Base-by-base conservation (phyloP, 2,329 filamentous ascomycete genomes). In the Fusarium globosum region DNA sequence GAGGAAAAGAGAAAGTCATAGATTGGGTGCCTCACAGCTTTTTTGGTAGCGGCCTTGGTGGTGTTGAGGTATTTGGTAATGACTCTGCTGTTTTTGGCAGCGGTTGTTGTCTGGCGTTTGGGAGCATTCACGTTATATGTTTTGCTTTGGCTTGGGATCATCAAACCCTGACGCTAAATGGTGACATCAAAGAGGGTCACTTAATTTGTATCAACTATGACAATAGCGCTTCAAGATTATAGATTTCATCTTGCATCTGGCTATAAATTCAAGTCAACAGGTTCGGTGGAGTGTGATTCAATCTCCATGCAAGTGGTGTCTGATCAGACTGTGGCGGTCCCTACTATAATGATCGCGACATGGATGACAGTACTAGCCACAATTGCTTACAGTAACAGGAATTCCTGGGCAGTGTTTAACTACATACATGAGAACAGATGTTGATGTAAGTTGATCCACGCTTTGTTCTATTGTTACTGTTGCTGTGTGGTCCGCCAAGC, bases 71-170 rank as follows among this genome's bases (percentile, higher is more conserved):
- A 52, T 52, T 26, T 52, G 33, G 49, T 36, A 52, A 36, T 52
- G 30, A 23, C 30, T 51, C 48, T 51, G 48, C 30, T 51, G 16
- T 51, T 51, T 35, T 48, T 68, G 60, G 57, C 39, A 49, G 58
- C 64, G 30, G 56, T 71, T 41, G 38, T 53, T 56, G 43, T 69
- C 67, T 73, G 76, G 77, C 76, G 77, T 78, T 79, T 75, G 45
- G 74, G 71, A 69, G 68, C 63, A 61, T 42, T 63, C 46, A 61
- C 61, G 30, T 60, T 65, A 65, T 66, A 61, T 55, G 58, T 65
- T 52, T 48, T 75, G 59, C 64, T 76, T 72, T 58, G 57, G 42
- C 46, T 66, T 52, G 49, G 49, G 20, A 26, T 52, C n/a, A n/a
- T 52, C 49, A 52, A 21, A 61, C 45, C 59, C 41, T 45, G 53